Evolutionary conservation across 169 alveolate genomes (phyloP).

Genomic region (Cryptosporidium parvum): DNA sequence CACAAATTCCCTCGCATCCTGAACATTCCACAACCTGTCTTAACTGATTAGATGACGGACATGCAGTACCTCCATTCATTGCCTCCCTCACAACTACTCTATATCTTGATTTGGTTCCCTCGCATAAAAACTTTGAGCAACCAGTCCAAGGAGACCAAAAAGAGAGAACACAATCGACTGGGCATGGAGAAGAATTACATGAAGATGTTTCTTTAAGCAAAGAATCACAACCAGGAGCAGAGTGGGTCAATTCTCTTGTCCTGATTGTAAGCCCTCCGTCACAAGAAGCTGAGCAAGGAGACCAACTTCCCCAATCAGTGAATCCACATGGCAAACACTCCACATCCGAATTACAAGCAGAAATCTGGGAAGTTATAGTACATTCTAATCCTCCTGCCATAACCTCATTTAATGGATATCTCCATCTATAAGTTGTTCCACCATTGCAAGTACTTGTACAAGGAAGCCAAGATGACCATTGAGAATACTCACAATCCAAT

Average conservation of each 20-base stretch:
- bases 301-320: constrained; percentile 59
- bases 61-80: constrained; percentile 42
- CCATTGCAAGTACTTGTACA: constrained; percentile 67
- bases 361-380: constrained; percentile 44
- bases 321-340: constrained; percentile 42
- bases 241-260: constrained; percentile 34
- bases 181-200: constrained; percentile 62
- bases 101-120: constrained; percentile 63
- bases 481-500: constrained; percentile 62
- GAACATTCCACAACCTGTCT: constrained; percentile 41
- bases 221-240: constrained; percentile 48
- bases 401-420: constrained; percentile 67
- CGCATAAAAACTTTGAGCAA: constrained; percentile 42
- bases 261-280: constrained; percentile 48
- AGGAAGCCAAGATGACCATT: constrained; percentile 74
- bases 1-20: constrained; percentile 39
- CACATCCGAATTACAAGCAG: constrained; percentile 57
- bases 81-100: constrained; percentile 52
- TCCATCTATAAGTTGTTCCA: constrained; percentile 72
- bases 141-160: constrained; percentile 64
- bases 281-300: constrained; percentile 69
- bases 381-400: constrained; percentile 76
- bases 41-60: constrained; percentile 54
- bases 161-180: constrained; percentile 43
- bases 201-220: constrained; percentile 19